A percentile compares a stretch with the other conserved stretches of the same genome.
These are phyloP conservation scores for Rhododendron henanense DNA, from an alignment of 148 eudicot genomes.

Conservation along the genomic window DNA sequence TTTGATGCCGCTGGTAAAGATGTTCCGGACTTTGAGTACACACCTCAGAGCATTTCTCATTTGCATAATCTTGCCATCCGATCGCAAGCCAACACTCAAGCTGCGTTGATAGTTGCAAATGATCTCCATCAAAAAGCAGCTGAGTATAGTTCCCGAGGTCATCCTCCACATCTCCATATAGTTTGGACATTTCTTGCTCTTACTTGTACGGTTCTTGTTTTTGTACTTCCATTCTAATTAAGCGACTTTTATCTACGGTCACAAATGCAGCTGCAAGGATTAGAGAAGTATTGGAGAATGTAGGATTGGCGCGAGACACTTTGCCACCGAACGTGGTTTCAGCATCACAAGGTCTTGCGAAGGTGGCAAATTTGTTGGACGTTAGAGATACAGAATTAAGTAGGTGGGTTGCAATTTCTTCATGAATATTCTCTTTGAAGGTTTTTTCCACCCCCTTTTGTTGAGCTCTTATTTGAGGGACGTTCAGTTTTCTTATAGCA, in stretches of 20 bases:
- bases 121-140: slow-evolving; percentile 63
- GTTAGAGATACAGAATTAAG: slow-evolving; percentile 90
- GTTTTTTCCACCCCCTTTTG: neutral
- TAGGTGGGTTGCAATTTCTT: slow-evolving; percentile 44
- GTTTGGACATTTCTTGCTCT: neutral
- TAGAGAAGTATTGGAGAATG: slow-evolving; percentile 76
- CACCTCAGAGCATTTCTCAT: slow-evolving; percentile 73
- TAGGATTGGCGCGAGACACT: slow-evolving; percentile 80
- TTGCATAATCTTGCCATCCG: slow-evolving; percentile 65
- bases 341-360: slow-evolving; percentile 54
- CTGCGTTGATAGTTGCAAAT: slow-evolving; percentile 69
- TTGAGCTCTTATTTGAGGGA: slow-evolving; percentile 12
- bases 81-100: slow-evolving; percentile 81
- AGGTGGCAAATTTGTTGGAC: slow-evolving; percentile 55
- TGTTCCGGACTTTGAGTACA: slow-evolving; percentile 83
- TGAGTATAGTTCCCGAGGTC: slow-evolving; percentile 74
- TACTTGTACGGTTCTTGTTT: neutral
- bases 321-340: slow-evolving; percentile 68
- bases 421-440: neutral
- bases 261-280: slow-evolving; percentile 66
- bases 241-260: neutral
- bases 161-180: neutral
- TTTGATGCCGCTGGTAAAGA: slow-evolving; percentile 76
- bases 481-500: slow-evolving; percentile 74
- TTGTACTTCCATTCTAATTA: neutral